Percentiles rank a stretch among this genome's conserved stretches.
These are phyloP conservation scores for Letharia lupina DNA, from an alignment of 495 filamentous ascomycete genomes.

Conservation along the genomic window DNA sequence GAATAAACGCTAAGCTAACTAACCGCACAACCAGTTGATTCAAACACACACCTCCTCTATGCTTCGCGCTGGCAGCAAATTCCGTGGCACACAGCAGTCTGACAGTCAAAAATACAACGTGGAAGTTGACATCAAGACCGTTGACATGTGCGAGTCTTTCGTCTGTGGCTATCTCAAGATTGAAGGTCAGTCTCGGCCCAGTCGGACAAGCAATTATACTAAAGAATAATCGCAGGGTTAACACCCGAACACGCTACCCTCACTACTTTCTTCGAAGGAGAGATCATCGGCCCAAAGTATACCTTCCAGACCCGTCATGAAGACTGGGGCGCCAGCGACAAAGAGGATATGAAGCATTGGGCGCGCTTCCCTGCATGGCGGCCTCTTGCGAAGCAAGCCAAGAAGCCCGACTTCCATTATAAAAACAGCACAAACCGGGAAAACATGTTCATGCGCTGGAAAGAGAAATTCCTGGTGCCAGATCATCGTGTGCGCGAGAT, in stretches of 20 bases:
- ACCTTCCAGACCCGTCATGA: constrained; percentile 84
- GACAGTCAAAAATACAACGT: constrained; percentile 89
- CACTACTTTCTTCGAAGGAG: constrained; percentile 96
- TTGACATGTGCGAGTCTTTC: constrained; percentile 90
- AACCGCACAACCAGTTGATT: constrained; percentile 19
- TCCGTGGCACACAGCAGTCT: constrained; percentile 83
- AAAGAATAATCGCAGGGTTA: constrained; percentile 52
- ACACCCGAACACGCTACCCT: constrained; percentile 93
- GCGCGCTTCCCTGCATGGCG: constrained; percentile 78
- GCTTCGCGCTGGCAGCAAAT: constrained; percentile 79
- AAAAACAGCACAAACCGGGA: constrained; percentile 65
- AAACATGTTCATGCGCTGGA: constrained; percentile 99
- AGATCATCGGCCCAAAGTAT: constrained; percentile 94
- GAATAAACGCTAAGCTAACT: background rate
- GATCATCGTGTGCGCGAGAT: constrained; percentile 87
- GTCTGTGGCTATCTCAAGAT: constrained; percentile 94
- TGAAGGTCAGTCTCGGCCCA: constrained; percentile 59
- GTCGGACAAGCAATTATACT: constrained; percentile 1
- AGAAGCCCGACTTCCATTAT: constrained; percentile 64
- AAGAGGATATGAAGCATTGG: constrained; percentile 93
- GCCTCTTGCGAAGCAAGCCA: constrained; percentile 66
- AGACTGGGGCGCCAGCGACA: constrained; percentile 86
- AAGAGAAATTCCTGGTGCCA: constrained; percentile 95
- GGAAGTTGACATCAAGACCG: constrained; percentile 92
- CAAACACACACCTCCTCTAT: constrained; percentile 65